phyloP scores from a whole-genome alignment of 2,329 filamentous ascomycete genomes.

The Scolecobasidium constrictum region DNA sequence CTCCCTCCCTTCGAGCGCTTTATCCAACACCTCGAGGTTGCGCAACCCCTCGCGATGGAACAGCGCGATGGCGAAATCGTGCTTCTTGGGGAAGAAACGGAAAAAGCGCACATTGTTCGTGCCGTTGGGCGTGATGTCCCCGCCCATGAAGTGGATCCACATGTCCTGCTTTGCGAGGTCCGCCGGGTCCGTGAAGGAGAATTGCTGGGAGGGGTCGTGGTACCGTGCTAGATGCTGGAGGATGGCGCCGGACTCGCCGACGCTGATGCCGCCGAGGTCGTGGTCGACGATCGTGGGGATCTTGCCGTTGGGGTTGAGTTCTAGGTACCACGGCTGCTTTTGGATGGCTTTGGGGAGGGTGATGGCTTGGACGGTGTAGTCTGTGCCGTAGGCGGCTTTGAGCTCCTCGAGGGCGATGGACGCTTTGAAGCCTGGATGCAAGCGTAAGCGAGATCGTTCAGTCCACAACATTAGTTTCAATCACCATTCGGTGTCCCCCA shows the following conservation, averaged over 20 bases:
- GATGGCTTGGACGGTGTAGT: conserved; percentile 48
- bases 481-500: conserved; percentile 4
- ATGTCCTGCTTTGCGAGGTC: conserved; percentile 40
- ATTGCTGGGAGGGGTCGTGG: conserved; percentile 35
- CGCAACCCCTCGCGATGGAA: conserved; percentile 42
- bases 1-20: conserved; percentile 41
- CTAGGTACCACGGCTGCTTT: conserved; percentile 56
- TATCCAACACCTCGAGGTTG: conserved; percentile 43
- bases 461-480: no score
- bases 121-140: conserved; percentile 34
- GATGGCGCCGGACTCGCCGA: conserved; percentile 24
- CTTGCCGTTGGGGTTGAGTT: conserved; percentile 51
- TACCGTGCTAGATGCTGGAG: conserved; percentile 32
- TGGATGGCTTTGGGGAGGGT: conserved; percentile 46
- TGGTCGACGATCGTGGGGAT: conserved; percentile 58
- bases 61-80: conserved; percentile 19
- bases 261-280: conserved; percentile 28
- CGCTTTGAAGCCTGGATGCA: conserved; percentile 39
- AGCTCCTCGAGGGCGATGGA: conserved; percentile 55
- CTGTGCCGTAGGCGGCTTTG: conserved; percentile 49
- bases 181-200: conserved; percentile 34
- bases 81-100: not conserved
- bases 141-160: conserved; percentile 51
- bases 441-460: no score
- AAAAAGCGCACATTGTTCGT: conserved; percentile 28